These are phyloP conservation scores for Amanita fuliginea DNA, from an alignment of 768 basidiomycete species.

Conservation along the genomic window DNA sequence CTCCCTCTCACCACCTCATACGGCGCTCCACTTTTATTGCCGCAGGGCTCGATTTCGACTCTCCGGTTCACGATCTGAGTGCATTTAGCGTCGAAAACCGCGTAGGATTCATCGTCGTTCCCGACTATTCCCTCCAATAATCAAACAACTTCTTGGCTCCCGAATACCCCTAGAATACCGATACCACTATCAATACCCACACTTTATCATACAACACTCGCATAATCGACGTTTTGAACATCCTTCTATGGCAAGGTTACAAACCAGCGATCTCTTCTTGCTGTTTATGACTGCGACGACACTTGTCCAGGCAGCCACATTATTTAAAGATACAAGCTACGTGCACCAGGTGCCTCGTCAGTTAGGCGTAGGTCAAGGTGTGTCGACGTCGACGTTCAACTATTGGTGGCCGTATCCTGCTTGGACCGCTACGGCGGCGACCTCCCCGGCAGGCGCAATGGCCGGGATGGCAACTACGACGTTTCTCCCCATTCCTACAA, in stretches of 20 bases:
- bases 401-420: slow-evolving; percentile 29
- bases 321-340: background rate
- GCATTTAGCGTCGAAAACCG: slow-evolving; percentile 53
- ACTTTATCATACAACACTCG: background rate
- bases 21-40: slow-evolving; percentile 74
- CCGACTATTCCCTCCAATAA: slow-evolving; percentile 22
- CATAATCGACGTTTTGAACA: background rate
- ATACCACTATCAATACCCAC: slow-evolving; percentile 1
- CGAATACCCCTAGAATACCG: background rate
- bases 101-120: slow-evolving; percentile 32
- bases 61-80: slow-evolving; percentile 49
- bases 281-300: background rate
- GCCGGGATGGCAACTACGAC: background rate
- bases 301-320: background rate
- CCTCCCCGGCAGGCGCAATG: background rate
- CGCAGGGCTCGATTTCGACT: slow-evolving; percentile 59
- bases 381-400: slow-evolving; percentile 17
- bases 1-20: slow-evolving; percentile 62
- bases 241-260: background rate
- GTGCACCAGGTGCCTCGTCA: background rate
- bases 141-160: too few relatives aligned
- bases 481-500: background rate
- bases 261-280: background rate
- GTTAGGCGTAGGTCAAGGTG: slow-evolving; percentile 4
- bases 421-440: slow-evolving; percentile 1